Percentiles rank a stretch among this genome's conserved stretches.
Conservation (phyloP, 371 early-diverging fungal genomes). For the Conidiobolus incongruus region DNA sequence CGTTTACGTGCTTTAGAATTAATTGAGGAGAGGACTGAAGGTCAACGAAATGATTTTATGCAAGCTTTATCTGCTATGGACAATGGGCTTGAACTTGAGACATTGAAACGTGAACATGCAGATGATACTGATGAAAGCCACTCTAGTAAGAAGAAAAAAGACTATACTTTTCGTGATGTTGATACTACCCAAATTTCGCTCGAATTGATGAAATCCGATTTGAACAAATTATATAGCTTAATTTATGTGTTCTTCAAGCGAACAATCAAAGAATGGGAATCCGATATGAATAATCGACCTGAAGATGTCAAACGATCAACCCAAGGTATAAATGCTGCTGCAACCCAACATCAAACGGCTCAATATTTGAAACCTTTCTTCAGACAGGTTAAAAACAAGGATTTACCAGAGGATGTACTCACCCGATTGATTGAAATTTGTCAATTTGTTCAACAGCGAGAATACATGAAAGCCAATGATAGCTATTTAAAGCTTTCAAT, state of each 20-base stretch:
- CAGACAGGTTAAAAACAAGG: slow-evolving; percentile 51
- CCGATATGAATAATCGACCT: slow-evolving; percentile 46
- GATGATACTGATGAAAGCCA: too few relatives aligned
- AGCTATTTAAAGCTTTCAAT: slow-evolving; percentile 82
- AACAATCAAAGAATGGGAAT: slow-evolving; percentile 73
- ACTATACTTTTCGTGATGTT: slow-evolving; percentile 9
- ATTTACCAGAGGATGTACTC: slow-evolving; percentile 61
- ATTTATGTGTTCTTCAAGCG: slow-evolving; percentile 67
- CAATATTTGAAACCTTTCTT: slow-evolving; percentile 85
- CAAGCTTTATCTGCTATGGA: slow-evolving; percentile 66
- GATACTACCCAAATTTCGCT: slow-evolving; percentile 34
- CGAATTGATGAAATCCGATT: slow-evolving; percentile 43
- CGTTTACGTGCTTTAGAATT: slow-evolving; percentile 68
- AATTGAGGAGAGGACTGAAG: slow-evolving; percentile 61
- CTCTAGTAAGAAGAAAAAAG: slow-evolving; percentile 14
- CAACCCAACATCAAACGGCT: slow-evolving; percentile 57
- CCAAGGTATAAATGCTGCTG: slow-evolving; percentile 55
- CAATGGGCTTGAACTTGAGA: slow-evolving; percentile 51
- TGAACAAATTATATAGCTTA: slow-evolving; percentile 44
- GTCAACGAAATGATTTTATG: slow-evolving; percentile 82
- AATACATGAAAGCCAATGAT: slow-evolving; percentile 85
- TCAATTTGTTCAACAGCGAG: slow-evolving; percentile 51
- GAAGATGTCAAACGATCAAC: slow-evolving; percentile 44
- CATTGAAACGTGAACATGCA: slow-evolving; percentile 27
- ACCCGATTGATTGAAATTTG: slow-evolving; percentile 77